Evolutionary conservation across 192 early-diverging fungal species (phyloP).

Genomic region (Coemansia sp.): DNA sequence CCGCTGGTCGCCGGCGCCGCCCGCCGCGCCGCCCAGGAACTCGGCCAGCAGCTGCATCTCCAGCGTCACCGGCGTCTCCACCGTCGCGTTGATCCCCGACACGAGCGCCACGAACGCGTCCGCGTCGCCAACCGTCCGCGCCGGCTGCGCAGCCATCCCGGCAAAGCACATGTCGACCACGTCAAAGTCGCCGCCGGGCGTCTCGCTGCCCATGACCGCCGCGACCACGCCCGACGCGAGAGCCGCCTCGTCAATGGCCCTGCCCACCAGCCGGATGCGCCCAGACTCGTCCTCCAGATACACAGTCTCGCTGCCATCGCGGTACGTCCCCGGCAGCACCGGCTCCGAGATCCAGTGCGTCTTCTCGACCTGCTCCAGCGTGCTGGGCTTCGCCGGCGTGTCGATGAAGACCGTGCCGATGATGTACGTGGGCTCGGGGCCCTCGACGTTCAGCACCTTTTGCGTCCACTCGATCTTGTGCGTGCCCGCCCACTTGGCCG

Average conservation of each 20-base stretch:
- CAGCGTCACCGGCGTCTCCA: constrained; percentile 48
- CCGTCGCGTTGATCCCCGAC: constrained; percentile 70
- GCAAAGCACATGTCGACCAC: constrained; percentile 81
- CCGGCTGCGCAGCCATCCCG: constrained; percentile 57
- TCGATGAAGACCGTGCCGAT: constrained; percentile 91
- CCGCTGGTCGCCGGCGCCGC: constrained; percentile 56
- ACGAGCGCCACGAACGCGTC: constrained; percentile 76
- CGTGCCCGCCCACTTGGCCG: constrained; percentile 15
- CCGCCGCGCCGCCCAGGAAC: constrained; percentile 74
- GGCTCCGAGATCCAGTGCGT: constrained; percentile 73
- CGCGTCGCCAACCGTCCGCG: constrained; percentile 14
- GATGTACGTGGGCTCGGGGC: constrained; percentile 63
- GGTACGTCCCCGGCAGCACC: constrained; percentile 65
- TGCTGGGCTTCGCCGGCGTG: constrained; percentile 83
- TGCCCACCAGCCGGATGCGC: constrained; percentile 72
- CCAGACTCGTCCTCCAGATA: constrained; percentile 93
- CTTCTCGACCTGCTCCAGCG: constrained; percentile 81
- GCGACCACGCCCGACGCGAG: constrained; percentile 82
- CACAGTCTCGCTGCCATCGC: constrained; percentile 58
- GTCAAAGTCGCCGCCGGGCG: constrained; percentile 74
- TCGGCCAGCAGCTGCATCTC: constrained; percentile 74
- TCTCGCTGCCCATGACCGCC: constrained; percentile 79
- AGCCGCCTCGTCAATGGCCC: constrained; percentile 47
- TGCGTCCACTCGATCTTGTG: constrained; percentile 46
- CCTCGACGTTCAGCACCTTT: constrained; percentile 72